Evolutionary conservation across 805 yeast genomes (phyloP).

Genomic region (Barnettozyma sucrosica): DNA sequence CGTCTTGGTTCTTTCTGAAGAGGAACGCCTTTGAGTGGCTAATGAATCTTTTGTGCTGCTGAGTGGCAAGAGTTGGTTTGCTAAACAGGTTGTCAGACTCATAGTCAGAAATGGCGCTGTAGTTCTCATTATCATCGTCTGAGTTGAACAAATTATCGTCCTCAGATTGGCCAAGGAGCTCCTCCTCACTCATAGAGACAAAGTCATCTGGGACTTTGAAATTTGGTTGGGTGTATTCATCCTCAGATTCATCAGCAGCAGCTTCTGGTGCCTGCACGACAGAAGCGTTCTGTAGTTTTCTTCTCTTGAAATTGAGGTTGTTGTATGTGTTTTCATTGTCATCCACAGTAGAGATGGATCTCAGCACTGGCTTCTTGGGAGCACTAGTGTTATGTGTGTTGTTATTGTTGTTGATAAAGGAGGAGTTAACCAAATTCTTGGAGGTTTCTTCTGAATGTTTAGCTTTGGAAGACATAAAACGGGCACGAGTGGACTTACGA

Average conservation of each 20-base stretch:
- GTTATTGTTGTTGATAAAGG: background rate
- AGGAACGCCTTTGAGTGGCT: slow-evolving; percentile 8
- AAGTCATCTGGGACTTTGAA: slow-evolving; percentile 6
- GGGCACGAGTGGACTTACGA: slow-evolving; percentile 27
- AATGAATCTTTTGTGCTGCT: slow-evolving; percentile 10
- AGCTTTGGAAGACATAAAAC: slow-evolving; percentile 24
- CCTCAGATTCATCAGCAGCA: slow-evolving; percentile 4
- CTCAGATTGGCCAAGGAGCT: slow-evolving; percentile 14
- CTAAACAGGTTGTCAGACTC: slow-evolving; percentile 15
- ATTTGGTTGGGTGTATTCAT: slow-evolving; percentile 3
- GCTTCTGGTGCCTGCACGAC: slow-evolving; percentile 8
- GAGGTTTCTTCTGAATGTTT: slow-evolving; percentile 19
- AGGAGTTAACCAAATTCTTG: background rate
- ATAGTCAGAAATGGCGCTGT: slow-evolving; percentile 24
- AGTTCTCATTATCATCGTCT: slow-evolving; percentile 24
- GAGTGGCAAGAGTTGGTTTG: background rate
- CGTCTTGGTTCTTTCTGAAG: slow-evolving; percentile 6
- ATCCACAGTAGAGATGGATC: slow-evolving; percentile 26
- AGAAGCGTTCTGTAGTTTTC: slow-evolving; percentile 14
- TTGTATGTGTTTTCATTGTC: slow-evolving; percentile 26
- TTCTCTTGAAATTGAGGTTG: slow-evolving; percentile 24
- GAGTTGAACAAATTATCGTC: slow-evolving; percentile 24
- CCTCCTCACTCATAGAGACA: slow-evolving; percentile 12
- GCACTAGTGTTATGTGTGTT: background rate
- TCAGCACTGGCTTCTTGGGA: slow-evolving; percentile 23